Conservation (phyloP, 768 basidiomycete genomes). For the Mycena epipterygia region DNA sequence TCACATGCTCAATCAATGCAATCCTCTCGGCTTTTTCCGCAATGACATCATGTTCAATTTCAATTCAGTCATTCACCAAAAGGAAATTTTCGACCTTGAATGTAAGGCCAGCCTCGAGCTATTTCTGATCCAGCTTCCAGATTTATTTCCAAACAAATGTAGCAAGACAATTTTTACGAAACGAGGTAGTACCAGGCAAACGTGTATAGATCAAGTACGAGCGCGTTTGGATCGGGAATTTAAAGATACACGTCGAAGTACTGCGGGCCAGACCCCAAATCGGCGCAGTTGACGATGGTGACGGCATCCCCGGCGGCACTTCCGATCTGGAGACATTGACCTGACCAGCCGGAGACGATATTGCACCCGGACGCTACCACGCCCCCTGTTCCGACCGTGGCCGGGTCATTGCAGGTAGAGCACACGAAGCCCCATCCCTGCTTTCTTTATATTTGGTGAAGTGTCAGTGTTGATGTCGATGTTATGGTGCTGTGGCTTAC, state of each 20-base stretch:
- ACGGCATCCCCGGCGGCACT: constrained; percentile 6
- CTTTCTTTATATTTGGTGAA: not conserved
- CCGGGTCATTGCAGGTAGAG: constrained; percentile 17
- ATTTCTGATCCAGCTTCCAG: no score
- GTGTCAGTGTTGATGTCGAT: not conserved
- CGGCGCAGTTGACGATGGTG: constrained; percentile 16
- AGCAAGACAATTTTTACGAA: no score
- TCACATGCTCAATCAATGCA: no score
- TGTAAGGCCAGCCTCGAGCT: no score
- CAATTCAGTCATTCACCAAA: no score
- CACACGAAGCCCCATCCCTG: constrained; percentile 33
- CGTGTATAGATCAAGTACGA: no score
- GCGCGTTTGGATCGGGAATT: no score
- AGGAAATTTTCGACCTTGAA: no score
- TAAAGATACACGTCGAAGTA: constrained; percentile 16
- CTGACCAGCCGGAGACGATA: constrained; percentile 12
- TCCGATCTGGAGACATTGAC: constrained; percentile 30
- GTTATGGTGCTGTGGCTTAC: not conserved
- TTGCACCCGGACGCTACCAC: constrained; percentile 12
- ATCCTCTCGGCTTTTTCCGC: no score
- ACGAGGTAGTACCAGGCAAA: no score
- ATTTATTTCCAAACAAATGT: no score
- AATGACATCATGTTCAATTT: no score
- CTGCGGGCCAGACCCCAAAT: constrained; percentile 21
- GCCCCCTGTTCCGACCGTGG: constrained; percentile 1